A percentile compares a stretch with the other conserved stretches of the same genome.
phyloP scores from a whole-genome alignment of 306 rosid genomes.

The Malus sylvestris region DNA sequence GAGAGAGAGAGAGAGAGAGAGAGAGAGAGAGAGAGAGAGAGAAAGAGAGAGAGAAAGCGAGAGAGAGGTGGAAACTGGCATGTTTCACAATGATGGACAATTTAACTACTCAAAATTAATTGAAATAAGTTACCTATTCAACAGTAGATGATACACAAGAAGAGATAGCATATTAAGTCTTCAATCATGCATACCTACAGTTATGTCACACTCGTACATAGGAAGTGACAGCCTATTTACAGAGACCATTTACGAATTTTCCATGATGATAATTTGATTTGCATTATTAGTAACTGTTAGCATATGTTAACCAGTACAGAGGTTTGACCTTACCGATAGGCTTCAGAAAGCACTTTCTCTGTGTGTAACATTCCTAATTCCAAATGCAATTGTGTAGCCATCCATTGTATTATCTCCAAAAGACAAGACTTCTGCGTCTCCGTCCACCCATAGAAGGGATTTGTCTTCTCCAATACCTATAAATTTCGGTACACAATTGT shows the following conservation, averaged over 20 bases:
- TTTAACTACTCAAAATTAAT: background rate
- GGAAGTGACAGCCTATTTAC: background rate
- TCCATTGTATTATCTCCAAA: too few relatives aligned
- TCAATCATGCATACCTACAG: background rate
- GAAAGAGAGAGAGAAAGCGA: too few relatives aligned
- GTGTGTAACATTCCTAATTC: too few relatives aligned
- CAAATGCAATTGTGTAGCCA: too few relatives aligned
- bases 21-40: background rate
- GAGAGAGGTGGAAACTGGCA: background rate
- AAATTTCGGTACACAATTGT: too few relatives aligned
- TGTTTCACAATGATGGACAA: background rate
- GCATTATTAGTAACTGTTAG: background rate
- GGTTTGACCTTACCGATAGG: slow-evolving; percentile 48
- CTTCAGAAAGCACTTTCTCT: too few relatives aligned
- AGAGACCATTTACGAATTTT: background rate
- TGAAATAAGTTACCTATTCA: background rate
- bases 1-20: too few relatives aligned
- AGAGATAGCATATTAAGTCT: background rate
- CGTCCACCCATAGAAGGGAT: too few relatives aligned
- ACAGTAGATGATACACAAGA: background rate
- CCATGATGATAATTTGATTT: background rate
- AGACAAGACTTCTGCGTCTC: too few relatives aligned
- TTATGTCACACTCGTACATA: background rate
- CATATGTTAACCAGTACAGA: background rate
- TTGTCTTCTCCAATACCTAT: too few relatives aligned